phyloP scores from a whole-genome alignment of 768 basidiomycete genomes.

The Auricularia heimuer region DNA sequence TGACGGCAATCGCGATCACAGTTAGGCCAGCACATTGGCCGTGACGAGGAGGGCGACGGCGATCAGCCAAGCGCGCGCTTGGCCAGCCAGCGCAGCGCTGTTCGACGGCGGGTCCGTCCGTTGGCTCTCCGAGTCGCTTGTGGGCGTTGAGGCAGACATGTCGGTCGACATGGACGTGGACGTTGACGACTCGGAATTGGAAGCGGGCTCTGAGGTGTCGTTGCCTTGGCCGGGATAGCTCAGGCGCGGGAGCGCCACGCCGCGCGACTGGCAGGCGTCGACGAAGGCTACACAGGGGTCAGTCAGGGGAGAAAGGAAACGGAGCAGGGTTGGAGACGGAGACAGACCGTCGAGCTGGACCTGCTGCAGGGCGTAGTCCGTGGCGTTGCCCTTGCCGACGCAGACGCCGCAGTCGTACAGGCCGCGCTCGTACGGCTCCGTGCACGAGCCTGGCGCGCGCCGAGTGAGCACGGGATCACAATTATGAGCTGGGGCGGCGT shows the following conservation, averaged over 20 bases:
- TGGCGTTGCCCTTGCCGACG: not conserved
- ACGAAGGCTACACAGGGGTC: not conserved
- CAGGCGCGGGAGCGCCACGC: not conserved
- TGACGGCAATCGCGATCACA: too few relatives aligned
- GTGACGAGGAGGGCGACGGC: too few relatives aligned
- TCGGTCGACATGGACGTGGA: too few relatives aligned
- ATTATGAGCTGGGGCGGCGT: too few relatives aligned
- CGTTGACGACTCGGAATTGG: too few relatives aligned
- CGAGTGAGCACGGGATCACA: not conserved
- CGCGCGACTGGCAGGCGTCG: not conserved
- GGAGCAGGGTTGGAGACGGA: not conserved
- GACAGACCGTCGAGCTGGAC: not conserved
- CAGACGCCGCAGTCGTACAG: not conserved
- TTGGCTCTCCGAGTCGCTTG: too few relatives aligned
- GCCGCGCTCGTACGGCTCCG: not conserved
- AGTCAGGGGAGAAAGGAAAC: not conserved
- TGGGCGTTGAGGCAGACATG: too few relatives aligned
- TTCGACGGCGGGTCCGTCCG: too few relatives aligned
- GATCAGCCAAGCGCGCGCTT: too few relatives aligned
- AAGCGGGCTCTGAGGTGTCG: not conserved
- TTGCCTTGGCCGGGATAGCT: not conserved
- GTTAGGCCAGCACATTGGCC: too few relatives aligned
- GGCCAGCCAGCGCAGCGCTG: too few relatives aligned
- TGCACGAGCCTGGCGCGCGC: not conserved
- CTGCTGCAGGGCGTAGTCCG: not conserved